phyloP scores from a whole-genome alignment of 345 rosid genomes.

The Barbarea vulgaris region DNA sequence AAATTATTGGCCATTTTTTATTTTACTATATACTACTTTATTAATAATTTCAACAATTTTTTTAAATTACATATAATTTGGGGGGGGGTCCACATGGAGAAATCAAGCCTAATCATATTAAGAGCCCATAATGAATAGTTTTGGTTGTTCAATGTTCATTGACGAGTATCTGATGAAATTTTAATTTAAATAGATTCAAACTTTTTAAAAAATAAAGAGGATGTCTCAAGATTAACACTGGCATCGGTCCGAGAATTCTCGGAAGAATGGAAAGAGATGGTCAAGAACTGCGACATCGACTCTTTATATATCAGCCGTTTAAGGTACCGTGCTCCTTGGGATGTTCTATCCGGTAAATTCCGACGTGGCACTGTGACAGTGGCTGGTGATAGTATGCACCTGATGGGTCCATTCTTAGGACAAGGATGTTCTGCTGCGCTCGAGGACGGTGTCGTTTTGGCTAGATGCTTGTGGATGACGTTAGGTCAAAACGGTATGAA shows the following conservation, averaged over 20 bases:
- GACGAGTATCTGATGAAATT: not conserved
- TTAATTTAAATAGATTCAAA: conserved; percentile 10
- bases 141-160: not conserved
- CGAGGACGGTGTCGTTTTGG: conserved; percentile 60
- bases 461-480: conserved; percentile 47
- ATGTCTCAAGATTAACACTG: conserved; percentile 32
- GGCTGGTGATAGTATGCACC: conserved; percentile 58
- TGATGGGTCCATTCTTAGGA: conserved; percentile 58
- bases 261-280: conserved; percentile 43
- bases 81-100: not conserved
- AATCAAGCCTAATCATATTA: not conserved
- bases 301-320: conserved; percentile 43
- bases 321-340: conserved; percentile 52
- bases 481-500: conserved; percentile 22
- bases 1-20: no score
- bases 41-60: no score
- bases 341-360: conserved; percentile 36
- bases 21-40: no score
- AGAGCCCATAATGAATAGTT: not conserved
- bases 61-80: no score
- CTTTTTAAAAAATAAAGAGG: conserved; percentile 32
- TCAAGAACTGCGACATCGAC: conserved; percentile 39
- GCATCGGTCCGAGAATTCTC: conserved; percentile 42
- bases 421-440: conserved; percentile 53
- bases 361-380: conserved; percentile 50